phyloP scores from a whole-genome alignment of 805 yeast genomes.

The Kuraishia piskuri region DNA sequence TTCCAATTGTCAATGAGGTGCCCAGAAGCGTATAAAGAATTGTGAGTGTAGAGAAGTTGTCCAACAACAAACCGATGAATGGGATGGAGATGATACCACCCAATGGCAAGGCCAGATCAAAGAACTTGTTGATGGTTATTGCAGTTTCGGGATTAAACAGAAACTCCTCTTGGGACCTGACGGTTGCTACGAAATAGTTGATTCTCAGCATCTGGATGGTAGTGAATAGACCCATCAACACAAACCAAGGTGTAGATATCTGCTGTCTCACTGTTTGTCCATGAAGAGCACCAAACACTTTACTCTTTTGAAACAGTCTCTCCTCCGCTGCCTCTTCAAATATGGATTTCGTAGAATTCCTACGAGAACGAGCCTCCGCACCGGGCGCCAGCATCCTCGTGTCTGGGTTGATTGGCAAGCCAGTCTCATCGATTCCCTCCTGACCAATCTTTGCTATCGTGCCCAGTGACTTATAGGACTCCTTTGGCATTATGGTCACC shows the following conservation, averaged over 20 bases:
- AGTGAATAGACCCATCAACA: slow-evolving; percentile 69
- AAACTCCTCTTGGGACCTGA: slow-evolving; percentile 73
- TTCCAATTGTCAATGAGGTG: slow-evolving; percentile 57
- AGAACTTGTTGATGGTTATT: slow-evolving; percentile 54
- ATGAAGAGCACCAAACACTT: slow-evolving; percentile 75
- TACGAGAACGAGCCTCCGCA: slow-evolving; percentile 24
- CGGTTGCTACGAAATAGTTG: slow-evolving; percentile 88
- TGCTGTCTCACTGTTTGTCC: slow-evolving; percentile 34
- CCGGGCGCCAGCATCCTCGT: slow-evolving; percentile 11
- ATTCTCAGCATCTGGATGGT: slow-evolving; percentile 86
- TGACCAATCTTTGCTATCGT: slow-evolving; percentile 60
- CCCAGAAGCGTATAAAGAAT: slow-evolving; percentile 43
- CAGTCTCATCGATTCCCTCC: slow-evolving; percentile 68
- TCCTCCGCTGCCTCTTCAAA: slow-evolving; percentile 60
- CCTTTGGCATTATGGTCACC: slow-evolving; percentile 68
- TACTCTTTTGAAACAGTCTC: slow-evolving; percentile 40
- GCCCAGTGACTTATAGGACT: slow-evolving; percentile 66
- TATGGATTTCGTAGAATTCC: slow-evolving; percentile 45
- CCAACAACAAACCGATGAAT: slow-evolving; percentile 72
- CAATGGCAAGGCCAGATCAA: slow-evolving; percentile 78
- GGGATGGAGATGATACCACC: slow-evolving; percentile 89
- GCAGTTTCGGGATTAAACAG: slow-evolving; percentile 52
- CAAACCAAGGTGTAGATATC: slow-evolving; percentile 61
- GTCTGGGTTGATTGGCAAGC: slow-evolving; percentile 44
- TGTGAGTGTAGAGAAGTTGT: slow-evolving; percentile 56